phyloP scores from a whole-genome alignment of 306 rosid species.

The Fagus crenata region DNA sequence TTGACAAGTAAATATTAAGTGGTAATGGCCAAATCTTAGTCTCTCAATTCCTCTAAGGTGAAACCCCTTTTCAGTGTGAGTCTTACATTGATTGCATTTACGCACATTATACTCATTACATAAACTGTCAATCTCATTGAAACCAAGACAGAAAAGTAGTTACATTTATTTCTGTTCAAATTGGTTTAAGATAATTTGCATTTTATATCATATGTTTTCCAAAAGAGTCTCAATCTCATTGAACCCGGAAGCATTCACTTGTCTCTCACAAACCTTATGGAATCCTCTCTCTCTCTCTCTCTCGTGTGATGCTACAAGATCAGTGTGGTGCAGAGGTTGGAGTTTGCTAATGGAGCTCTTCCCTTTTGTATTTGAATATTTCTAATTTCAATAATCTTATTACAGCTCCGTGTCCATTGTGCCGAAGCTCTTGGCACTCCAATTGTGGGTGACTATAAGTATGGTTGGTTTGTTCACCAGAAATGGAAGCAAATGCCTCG shows the following conservation, averaged over 20 bases:
- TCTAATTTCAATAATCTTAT: constrained; percentile 19
- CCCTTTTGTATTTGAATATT: not conserved
- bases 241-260: too few relatives aligned
- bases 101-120: not conserved
- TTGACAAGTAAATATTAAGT: not conserved
- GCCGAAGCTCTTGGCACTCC: constrained; percentile 99
- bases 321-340: not conserved
- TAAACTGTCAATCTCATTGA: not conserved
- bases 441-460: constrained; percentile 91
- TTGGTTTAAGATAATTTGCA: not conserved
- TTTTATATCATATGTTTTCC: not conserved
- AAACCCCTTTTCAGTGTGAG: not conserved
- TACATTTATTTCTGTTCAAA: not conserved
- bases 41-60: not conserved
- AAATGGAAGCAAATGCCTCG: constrained; percentile 86
- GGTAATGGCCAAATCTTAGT: not conserved
- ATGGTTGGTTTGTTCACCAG: constrained; percentile 87
- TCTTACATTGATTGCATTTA: not conserved
- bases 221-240: not conserved
- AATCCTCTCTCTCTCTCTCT: not conserved
- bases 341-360: not conserved
- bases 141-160: not conserved
- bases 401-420: constrained; percentile 90
- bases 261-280: not conserved
- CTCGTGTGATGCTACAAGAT: not conserved